These are phyloP conservation scores for Sphaerobolus stellatus DNA, from an alignment of 1,284 basidiomycete genomes.

Conservation along the genomic window DNA sequence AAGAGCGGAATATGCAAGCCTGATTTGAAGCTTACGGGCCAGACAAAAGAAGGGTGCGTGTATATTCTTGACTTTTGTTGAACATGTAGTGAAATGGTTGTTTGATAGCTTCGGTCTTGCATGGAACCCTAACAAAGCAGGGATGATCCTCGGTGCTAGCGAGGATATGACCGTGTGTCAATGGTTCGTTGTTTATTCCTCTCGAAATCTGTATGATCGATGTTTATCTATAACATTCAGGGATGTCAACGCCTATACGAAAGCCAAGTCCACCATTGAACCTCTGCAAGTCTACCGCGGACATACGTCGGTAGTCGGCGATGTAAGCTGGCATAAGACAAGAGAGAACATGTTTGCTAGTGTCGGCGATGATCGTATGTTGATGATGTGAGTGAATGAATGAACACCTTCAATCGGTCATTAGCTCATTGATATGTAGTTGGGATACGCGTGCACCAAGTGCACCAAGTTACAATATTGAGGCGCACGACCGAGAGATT, in stretches of 20 bases:
- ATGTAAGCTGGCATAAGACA: constrained; percentile 93
- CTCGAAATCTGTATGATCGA: neutral
- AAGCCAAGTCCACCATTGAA: constrained; percentile 75
- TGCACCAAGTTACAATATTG: constrained; percentile 71
- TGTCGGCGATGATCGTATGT: constrained; percentile 94
- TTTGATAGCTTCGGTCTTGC: constrained; percentile 80
- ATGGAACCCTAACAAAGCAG: constrained; percentile 84
- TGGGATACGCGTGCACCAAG: constrained; percentile 87
- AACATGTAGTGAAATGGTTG: neutral
- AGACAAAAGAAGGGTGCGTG: constrained; percentile 88
- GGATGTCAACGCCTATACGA: constrained; percentile 91
- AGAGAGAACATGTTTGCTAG: constrained; percentile 89
- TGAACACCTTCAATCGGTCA: constrained; percentile 6
- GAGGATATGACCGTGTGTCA: constrained; percentile 97
- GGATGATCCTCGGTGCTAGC: constrained; percentile 88
- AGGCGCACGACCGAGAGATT: constrained; percentile 91
- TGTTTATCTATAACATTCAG: constrained; percentile 41
- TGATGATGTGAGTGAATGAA: constrained; percentile 80
- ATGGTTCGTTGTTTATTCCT: constrained; percentile 60
- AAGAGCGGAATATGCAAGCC: constrained; percentile 83
- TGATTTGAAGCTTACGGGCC: constrained; percentile 88
- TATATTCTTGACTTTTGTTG: constrained; percentile 12
- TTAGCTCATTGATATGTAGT: constrained; percentile 47
- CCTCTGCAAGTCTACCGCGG: constrained; percentile 84
- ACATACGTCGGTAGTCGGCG: constrained; percentile 88